These are phyloP conservation scores for Puccinia triticina DNA, from an alignment of 1,284 basidiomycete species.

Conservation along the genomic window DNA sequence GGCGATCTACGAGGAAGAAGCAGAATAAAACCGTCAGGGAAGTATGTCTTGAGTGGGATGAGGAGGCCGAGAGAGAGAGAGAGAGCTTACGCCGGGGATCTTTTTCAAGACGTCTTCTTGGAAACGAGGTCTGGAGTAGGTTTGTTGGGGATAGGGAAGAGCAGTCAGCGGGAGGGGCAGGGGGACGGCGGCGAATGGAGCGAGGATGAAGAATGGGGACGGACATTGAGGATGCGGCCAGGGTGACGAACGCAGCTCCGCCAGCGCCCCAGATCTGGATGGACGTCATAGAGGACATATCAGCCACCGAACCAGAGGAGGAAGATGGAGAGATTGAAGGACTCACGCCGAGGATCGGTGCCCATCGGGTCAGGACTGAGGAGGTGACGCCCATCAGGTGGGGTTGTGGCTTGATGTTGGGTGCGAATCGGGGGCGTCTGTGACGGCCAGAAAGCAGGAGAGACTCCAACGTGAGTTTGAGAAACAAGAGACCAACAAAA, in stretches of 20 bases:
- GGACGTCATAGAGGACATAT: not conserved
- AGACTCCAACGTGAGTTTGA: not conserved
- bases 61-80: not conserved
- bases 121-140: slow-evolving; percentile 34
- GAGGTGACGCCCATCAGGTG: slow-evolving; percentile 43
- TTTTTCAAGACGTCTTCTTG: slow-evolving; percentile 48
- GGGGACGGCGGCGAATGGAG: not conserved
- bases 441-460: not conserved
- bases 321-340: not conserved
- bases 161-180: not conserved
- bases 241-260: slow-evolving; percentile 20
- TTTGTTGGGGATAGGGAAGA: not conserved
- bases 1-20: slow-evolving; percentile 15
- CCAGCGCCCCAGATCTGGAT: slow-evolving; percentile 41
- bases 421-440: slow-evolving; percentile 42
- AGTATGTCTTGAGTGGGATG: not conserved
- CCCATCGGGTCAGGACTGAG: slow-evolving; percentile 22
- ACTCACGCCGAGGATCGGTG: slow-evolving; percentile 41
- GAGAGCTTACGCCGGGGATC: slow-evolving; percentile 27
- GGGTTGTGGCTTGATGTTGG: slow-evolving; percentile 44
- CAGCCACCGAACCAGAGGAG: not conserved
- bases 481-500: no score
- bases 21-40: not conserved
- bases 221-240: slow-evolving; percentile 47
- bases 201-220: not conserved